These are phyloP conservation scores for Saccharomycopsis schoenii DNA, from an alignment of 805 yeast species.

Conservation along the genomic window DNA sequence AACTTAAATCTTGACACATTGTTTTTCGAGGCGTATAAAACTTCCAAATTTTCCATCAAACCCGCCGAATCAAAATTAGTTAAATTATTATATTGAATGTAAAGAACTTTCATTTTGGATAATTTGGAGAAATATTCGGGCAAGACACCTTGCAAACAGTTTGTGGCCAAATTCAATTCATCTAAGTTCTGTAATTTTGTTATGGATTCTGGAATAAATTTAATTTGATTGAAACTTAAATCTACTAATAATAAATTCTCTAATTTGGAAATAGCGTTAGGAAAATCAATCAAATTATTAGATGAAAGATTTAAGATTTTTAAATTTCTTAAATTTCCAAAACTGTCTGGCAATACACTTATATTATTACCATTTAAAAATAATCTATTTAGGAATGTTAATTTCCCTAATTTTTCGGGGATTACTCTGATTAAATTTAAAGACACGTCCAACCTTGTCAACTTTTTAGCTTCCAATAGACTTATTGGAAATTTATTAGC, in stretches of 20 bases:
- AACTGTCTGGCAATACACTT: constrained; percentile 47
- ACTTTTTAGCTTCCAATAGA: constrained; percentile 55
- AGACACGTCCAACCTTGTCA: constrained; percentile 62
- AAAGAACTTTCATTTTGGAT: constrained; percentile 54
- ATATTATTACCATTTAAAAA: constrained; percentile 72
- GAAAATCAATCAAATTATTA: constrained; percentile 54
- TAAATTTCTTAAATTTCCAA: constrained; percentile 45
- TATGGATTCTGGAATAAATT: constrained; percentile 49
- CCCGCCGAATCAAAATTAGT: constrained; percentile 37
- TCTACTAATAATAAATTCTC: constrained; percentile 56
- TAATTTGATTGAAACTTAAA: constrained; percentile 69
- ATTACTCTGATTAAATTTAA: constrained; percentile 64
- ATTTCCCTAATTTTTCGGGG: constrained; percentile 42
- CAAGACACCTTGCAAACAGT: constrained; percentile 43
- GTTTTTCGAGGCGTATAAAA: constrained; percentile 66
- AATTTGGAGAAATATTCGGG: constrained; percentile 47
- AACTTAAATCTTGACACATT: constrained; percentile 61
- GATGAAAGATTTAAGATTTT: constrained; percentile 68
- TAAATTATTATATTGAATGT: constrained; percentile 61
- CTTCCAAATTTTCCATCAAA: constrained; percentile 52
- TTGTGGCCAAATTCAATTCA: constrained; percentile 66
- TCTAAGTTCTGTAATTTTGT: constrained; percentile 51
- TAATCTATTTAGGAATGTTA: constrained; percentile 46
- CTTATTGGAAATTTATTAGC: constrained; percentile 66
- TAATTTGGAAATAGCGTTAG: constrained; percentile 55